A percentile compares a stretch with the other conserved stretches of the same genome.
Evolutionary conservation across 768 basidiomycete genomes (phyloP).

Genomic region (Xerocomellus amylosporus): DNA sequence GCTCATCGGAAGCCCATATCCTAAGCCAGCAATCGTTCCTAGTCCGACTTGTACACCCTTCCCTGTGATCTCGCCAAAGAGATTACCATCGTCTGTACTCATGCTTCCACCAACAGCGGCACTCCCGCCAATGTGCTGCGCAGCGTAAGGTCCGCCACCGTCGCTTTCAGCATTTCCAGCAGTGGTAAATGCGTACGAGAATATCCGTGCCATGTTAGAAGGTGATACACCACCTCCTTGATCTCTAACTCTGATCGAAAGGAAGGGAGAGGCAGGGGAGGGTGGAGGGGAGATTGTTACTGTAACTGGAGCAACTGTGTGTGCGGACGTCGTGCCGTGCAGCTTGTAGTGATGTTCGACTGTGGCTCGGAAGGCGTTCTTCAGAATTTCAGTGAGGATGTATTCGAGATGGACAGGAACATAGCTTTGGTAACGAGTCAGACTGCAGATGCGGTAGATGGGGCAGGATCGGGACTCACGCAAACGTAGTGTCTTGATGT

Average conservation of each 20-base stretch:
- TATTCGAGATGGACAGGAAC: slow-evolving; percentile 91
- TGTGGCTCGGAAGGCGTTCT: slow-evolving; percentile 88
- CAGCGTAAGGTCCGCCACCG: slow-evolving; percentile 72
- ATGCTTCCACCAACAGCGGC: slow-evolving; percentile 53
- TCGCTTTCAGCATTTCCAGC: slow-evolving; percentile 52
- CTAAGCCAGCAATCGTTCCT: slow-evolving; percentile 88
- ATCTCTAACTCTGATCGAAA: slow-evolving; percentile 80
- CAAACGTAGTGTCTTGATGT: slow-evolving; percentile 64
- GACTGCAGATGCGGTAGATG: slow-evolving; percentile 3
- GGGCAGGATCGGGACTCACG: slow-evolving; percentile 50
- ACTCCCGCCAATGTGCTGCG: slow-evolving; percentile 71
- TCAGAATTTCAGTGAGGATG: slow-evolving; percentile 85
- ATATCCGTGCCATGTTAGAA: slow-evolving; percentile 71
- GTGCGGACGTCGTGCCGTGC: slow-evolving; percentile 34
- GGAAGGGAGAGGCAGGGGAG: slow-evolving; percentile 39
- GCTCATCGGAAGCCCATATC: slow-evolving; percentile 85
- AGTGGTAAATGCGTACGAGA: slow-evolving; percentile 91
- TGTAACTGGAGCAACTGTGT: slow-evolving; percentile 55
- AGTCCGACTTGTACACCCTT: slow-evolving; percentile 76
- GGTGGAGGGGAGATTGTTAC: slow-evolving; percentile 68
- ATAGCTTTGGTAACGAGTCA: slow-evolving; percentile 48
- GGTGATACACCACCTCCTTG: slow-evolving; percentile 84
- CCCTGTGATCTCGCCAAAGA: slow-evolving; percentile 77
- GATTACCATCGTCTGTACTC: slow-evolving; percentile 43
- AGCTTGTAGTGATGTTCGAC: slow-evolving; percentile 66